Conservation (phyloP, 2,329 filamentous ascomycete species). For the Aspergillus sp. region DNA sequence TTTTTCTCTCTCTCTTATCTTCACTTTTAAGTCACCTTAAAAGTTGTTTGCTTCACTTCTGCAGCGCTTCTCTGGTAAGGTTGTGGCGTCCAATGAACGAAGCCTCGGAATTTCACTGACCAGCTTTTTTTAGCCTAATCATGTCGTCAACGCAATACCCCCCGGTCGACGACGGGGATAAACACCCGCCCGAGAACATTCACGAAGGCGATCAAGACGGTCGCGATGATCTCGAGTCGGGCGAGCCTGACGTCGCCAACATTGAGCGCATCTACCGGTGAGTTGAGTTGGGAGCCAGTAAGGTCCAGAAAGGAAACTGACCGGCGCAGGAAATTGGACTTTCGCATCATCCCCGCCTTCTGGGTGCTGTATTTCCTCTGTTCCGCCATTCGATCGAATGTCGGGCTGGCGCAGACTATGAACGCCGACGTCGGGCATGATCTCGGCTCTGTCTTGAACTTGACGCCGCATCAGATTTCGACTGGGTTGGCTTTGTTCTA, state of each 20-base stretch:
- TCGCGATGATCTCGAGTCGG: conserved; percentile 22
- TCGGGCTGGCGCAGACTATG: conserved; percentile 94
- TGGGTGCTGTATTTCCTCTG: conserved; percentile 91
- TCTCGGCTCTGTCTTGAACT: conserved; percentile 67
- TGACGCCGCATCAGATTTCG: conserved; percentile 75
- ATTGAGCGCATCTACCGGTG: conserved; percentile 43
- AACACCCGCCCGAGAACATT: conserved; percentile 5
- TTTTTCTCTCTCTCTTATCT: neutral
- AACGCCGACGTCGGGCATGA: conserved; percentile 70
- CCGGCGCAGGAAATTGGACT: conserved; percentile 53
- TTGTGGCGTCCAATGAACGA: neutral
- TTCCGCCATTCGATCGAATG: conserved; percentile 87
- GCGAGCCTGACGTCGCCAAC: conserved; percentile 30
- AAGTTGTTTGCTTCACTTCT: neutral
- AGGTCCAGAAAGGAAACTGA: neutral
- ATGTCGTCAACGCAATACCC: conserved; percentile 5
- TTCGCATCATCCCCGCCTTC: conserved; percentile 69
- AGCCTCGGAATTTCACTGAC: neutral
- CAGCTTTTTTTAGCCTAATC: neutral
- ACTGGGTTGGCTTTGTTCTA: conserved; percentile 87
- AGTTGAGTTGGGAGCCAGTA: neutral
- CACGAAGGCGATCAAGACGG: conserved; percentile 7
- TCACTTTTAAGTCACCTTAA: neutral
- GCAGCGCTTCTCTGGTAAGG: neutral
- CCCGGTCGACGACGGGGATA: conserved; percentile 1